These are phyloP conservation scores for Rhodotorula toruloides DNA, from an alignment of 768 basidiomycete species.

Conservation along the genomic window DNA sequence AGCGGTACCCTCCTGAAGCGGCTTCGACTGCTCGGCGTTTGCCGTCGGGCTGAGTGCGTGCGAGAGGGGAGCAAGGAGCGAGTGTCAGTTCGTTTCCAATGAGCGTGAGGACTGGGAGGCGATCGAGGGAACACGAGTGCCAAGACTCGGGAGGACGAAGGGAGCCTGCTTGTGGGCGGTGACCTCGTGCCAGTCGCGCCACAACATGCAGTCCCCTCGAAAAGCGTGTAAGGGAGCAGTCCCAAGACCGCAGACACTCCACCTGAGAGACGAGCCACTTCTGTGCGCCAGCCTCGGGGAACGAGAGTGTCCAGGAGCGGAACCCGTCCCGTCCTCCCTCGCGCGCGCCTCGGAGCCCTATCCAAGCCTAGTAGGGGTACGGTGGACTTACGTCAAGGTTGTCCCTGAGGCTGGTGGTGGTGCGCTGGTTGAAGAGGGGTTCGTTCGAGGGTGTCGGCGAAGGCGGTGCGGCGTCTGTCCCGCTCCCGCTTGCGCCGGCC, in stretches of 20 bases:
- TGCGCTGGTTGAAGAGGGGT: background rate
- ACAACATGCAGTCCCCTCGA: no score
- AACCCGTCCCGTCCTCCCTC: no score
- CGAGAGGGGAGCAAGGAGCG: background rate
- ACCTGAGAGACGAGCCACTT: no score
- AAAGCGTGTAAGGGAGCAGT: background rate
- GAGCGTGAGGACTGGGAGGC: background rate
- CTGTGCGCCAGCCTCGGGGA: no score
- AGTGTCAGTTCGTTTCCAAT: background rate
- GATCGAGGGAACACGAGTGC: no score
- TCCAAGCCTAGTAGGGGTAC: no score
- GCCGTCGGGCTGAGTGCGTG: conserved; percentile 20
- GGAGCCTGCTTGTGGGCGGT: no score
- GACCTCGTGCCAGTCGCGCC: no score
- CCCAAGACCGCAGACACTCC: no score
- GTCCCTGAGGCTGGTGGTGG: conserved; percentile 13
- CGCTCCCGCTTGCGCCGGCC: background rate
- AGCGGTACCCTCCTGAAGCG: background rate
- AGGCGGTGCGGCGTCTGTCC: conserved; percentile 1
- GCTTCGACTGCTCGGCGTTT: conserved; percentile 17
- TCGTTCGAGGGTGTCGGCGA: conserved; percentile 14
- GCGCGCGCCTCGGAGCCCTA: no score
- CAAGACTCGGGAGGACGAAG: no score
- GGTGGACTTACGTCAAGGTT: conserved; percentile 30
- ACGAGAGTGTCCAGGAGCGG: no score